phyloP scores from a whole-genome alignment of 306 rosid species.

The Rosa persica region DNA sequence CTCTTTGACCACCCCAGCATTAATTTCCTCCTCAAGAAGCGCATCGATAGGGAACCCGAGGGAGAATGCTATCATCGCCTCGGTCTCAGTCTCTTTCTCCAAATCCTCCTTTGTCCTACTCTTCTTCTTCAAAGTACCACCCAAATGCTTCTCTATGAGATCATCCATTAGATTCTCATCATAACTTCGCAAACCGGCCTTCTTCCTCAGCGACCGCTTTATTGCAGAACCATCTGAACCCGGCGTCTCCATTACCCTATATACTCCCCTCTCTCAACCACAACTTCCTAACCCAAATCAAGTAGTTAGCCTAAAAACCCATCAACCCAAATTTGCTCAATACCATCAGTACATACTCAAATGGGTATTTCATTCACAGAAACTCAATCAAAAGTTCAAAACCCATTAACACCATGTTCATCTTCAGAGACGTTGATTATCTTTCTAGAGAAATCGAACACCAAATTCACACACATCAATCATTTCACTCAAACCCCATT shows the following conservation, averaged over 20 bases:
- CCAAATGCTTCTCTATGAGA: conserved; percentile 65
- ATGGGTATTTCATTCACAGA: not conserved
- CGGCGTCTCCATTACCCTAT: conserved; percentile 51
- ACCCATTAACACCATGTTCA: not conserved
- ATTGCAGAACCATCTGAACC: conserved; percentile 43
- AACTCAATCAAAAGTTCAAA: not conserved
- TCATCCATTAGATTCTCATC: conserved; percentile 86
- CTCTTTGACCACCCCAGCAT: conserved; percentile 68
- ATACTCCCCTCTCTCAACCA: conserved; percentile 3
- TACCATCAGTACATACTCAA: not conserved
- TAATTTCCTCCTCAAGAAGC: conserved; percentile 73
- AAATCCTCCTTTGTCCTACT: conserved; percentile 54
- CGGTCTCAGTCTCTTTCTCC: conserved; percentile 86
- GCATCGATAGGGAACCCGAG: conserved; percentile 87
- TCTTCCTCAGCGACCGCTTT: conserved; percentile 71
- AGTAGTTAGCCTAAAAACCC: conserved; percentile 15
- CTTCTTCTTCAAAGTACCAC: conserved; percentile 60
- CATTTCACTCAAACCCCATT: conserved; percentile 3
- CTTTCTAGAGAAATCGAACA: conserved; percentile 1
- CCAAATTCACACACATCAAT: conserved; percentile 1
- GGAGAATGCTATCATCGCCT: conserved; percentile 90
- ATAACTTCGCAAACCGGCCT: conserved; percentile 50
- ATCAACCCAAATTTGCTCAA: not conserved
- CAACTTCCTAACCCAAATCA: conserved; percentile 15
- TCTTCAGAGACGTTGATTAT: not conserved